Evolutionary conservation across 768 basidiomycete genomes (phyloP).

Genomic region (Boletus rubroflammeus): DNA sequence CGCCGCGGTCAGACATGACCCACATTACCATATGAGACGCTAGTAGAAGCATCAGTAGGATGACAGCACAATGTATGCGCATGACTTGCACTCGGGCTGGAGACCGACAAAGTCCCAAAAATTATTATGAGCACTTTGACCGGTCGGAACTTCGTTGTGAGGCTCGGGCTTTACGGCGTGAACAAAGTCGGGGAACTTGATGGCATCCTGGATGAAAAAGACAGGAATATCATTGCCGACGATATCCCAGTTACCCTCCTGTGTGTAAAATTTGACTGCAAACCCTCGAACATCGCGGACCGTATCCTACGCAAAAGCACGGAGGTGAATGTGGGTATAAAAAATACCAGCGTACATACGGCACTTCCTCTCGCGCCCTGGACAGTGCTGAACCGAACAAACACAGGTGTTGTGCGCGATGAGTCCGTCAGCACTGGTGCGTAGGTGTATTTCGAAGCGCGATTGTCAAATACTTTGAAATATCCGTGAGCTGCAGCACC

Average conservation of each 20-base stretch:
- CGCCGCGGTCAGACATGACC: conserved; percentile 79
- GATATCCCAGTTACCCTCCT: conserved; percentile 85
- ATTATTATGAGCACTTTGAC: conserved; percentile 73
- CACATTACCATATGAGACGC: conserved; percentile 79
- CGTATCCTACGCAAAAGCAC: conserved; percentile 45
- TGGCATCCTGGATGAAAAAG: conserved; percentile 77
- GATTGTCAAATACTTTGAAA: conserved; percentile 69
- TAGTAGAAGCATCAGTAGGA: conserved; percentile 25
- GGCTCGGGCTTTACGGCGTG: conserved; percentile 88
- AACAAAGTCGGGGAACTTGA: conserved; percentile 83
- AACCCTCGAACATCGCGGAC: conserved; percentile 88
- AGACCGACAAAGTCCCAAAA: conserved; percentile 84
- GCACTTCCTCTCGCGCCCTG: conserved; percentile 80
- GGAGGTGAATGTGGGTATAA: not conserved
- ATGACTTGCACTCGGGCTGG: conserved; percentile 54
- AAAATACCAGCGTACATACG: conserved; percentile 38
- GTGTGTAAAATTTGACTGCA: conserved; percentile 77
- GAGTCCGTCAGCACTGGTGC: conserved; percentile 73
- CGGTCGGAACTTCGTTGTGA: conserved; percentile 72
- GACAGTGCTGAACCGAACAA: conserved; percentile 85
- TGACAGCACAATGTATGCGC: not conserved
- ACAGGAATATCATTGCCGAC: conserved; percentile 84
- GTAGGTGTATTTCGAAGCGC: conserved; percentile 66
- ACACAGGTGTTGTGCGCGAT: conserved; percentile 67
- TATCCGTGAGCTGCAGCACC: conserved; percentile 80